Evolutionary conservation across 108 stramenopile genomes (phyloP).

Genomic region (Nitzschia sp.): DNA sequence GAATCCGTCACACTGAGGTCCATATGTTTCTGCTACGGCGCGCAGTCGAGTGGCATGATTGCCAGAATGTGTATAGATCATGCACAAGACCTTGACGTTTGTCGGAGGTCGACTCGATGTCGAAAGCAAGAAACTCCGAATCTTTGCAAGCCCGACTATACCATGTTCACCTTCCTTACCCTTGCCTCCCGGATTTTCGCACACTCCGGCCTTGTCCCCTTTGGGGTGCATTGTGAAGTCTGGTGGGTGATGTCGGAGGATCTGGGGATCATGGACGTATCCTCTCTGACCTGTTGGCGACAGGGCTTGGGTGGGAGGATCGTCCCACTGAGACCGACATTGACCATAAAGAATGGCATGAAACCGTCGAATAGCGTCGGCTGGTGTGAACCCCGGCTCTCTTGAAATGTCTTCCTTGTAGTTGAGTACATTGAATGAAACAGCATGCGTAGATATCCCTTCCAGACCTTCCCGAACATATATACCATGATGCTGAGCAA

Average conservation of each 20-base stretch:
- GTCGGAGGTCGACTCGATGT: conserved; percentile 29
- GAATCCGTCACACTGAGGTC: conserved; percentile 68
- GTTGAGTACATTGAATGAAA: conserved; percentile 1
- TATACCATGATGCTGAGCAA: conserved; percentile 11
- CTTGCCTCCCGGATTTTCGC: conserved; percentile 34
- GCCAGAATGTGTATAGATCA: conserved; percentile 29
- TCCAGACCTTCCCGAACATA: conserved; percentile 6
- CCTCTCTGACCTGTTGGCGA: conserved; percentile 57
- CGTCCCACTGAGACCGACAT: conserved; percentile 25
- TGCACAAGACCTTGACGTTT: conserved; percentile 27
- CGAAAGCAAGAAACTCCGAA: conserved; percentile 57
- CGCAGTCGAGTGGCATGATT: conserved; percentile 14
- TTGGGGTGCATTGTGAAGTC: conserved; percentile 22
- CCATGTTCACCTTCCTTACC: conserved; percentile 46
- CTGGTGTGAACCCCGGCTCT: not conserved
- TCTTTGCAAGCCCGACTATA: conserved; percentile 67
- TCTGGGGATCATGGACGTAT: conserved; percentile 65
- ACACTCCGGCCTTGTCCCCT: conserved; percentile 41
- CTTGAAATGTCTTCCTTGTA: not conserved
- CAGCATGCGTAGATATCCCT: conserved; percentile 12
- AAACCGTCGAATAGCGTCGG: conserved; percentile 14
- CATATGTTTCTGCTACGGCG: conserved; percentile 61
- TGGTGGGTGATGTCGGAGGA: conserved; percentile 43
- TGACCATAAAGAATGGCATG: conserved; percentile 27
- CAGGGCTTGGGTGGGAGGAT: conserved; percentile 48